Conservation (phyloP, 2,329 filamentous ascomycete genomes). For the Colletotrichum orchidophilum region DNA sequence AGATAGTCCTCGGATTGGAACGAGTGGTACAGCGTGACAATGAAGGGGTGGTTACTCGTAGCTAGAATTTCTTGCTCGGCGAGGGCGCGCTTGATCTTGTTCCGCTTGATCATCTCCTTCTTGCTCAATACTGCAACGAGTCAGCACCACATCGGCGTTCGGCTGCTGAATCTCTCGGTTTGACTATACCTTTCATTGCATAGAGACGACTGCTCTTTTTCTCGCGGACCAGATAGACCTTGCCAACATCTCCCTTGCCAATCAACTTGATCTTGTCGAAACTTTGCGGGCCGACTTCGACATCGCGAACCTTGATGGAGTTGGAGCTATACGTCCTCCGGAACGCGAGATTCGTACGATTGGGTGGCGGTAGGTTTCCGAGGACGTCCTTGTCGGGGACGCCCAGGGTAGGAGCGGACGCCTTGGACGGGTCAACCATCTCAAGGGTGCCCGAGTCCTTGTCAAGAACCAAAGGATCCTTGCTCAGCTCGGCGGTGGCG, state of each 20-base stretch:
- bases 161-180: neutral
- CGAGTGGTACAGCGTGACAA: slow-evolving; percentile 97
- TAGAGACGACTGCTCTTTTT: slow-evolving; percentile 97
- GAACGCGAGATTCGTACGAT: slow-evolving; percentile 78
- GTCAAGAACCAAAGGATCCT: slow-evolving; percentile 76
- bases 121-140: slow-evolving; percentile 84
- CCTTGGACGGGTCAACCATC: slow-evolving; percentile 53
- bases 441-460: slow-evolving; percentile 58
- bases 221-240: slow-evolving; percentile 96
- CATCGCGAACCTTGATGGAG: slow-evolving; percentile 97
- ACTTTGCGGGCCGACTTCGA: slow-evolving; percentile 93
- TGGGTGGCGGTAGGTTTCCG: slow-evolving; percentile 71
- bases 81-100: slow-evolving; percentile 98
- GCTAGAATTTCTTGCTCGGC: slow-evolving; percentile 98
- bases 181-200: slow-evolving; percentile 90
- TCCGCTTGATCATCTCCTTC: slow-evolving; percentile 99
- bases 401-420: slow-evolving; percentile 37
- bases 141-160: slow-evolving; percentile 44
- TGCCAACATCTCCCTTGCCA: slow-evolving; percentile 97
- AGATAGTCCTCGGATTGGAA: slow-evolving; percentile 99
- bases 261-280: slow-evolving; percentile 99
- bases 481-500: slow-evolving; percentile 85
- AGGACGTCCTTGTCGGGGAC: slow-evolving; percentile 61
- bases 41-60: slow-evolving; percentile 98
- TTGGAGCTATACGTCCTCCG: slow-evolving; percentile 98